Base-by-base conservation (phyloP, 2,329 filamentous ascomycete genomes). In the Monilinia polystroma region DNA sequence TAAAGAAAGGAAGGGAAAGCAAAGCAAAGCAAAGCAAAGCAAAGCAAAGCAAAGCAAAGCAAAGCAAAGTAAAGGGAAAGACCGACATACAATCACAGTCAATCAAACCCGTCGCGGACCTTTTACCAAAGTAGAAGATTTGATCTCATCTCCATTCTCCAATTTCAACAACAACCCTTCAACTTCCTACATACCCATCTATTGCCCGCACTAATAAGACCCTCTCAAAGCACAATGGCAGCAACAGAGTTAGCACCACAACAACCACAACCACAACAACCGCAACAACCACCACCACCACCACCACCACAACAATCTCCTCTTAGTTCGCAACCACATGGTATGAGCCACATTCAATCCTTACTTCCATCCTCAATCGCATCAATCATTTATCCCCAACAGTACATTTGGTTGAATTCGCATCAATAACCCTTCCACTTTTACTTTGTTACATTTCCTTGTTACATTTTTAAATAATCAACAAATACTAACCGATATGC, bases 191-290 rank as follows among this genome's bases (percentile, higher is more conserved):
- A 18, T 2, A 23, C 43, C 7, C 26, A 57, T 35, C 43, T 54
- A 63, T 32, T 65, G 12, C 64, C 47, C 35, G 62, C 52, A 35
- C 56, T 16, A 62, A 29, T 16, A 62, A 29, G 7, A 56, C 26
- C 49, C 32, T 41, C 10, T 38, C 62, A 23, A 63, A 53, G 57
- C 63, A 69, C 58, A 67, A 80, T 80, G 79, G 78, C 79, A 49
- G 77, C 77, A 23, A 74, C 75, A n/a, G 79, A 80, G 64, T 70
- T 74, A 63, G 72, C 79, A 64, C 72, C 78, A 41, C 78, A 79
- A 74, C 75, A 78, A 69, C 81, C 78, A 41, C 78, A 79, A 74
- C 75, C 78, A 69, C 81, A 41, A n/a, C 45, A 51, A 23, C 23
- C 52, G 56, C 62, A 64, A 43, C 41, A 41, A 64, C 62, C 79